phyloP scores from a whole-genome alignment of 192 early-diverging fungal genomes.

The Backusella psychrophila region DNA sequence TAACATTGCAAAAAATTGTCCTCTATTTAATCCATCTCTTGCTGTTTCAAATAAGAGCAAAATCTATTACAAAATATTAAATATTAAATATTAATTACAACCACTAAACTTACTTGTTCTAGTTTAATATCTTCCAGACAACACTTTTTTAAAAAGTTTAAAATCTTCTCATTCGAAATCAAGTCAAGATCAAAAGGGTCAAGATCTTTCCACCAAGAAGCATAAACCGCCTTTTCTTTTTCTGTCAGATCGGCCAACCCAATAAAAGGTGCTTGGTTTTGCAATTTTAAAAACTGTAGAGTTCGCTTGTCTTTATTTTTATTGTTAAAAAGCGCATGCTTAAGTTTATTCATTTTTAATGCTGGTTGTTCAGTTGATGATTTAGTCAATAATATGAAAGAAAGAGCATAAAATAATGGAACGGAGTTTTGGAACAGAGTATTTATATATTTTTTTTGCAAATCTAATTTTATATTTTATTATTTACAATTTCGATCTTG shows the following conservation, averaged over 20 bases:
- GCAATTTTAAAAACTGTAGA: slow-evolving; percentile 24
- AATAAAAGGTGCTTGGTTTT: slow-evolving; percentile 3
- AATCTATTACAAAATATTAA: slow-evolving; percentile 21
- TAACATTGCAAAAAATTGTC: slow-evolving; percentile 37
- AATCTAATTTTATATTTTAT: background rate
- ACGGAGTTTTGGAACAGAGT: slow-evolving; percentile 2
- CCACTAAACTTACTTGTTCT: slow-evolving; percentile 19
- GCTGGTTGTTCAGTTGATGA: background rate
- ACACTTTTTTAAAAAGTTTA: slow-evolving; percentile 26
- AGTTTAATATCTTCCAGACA: slow-evolving; percentile 20
- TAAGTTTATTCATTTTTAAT: slow-evolving; percentile 17
- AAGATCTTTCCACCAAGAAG: slow-evolving; percentile 36
- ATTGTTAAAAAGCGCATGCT: slow-evolving; percentile 10
- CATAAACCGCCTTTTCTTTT: slow-evolving; percentile 12
- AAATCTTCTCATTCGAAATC: slow-evolving; percentile 16
- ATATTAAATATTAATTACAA: background rate
- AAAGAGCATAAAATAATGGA: background rate
- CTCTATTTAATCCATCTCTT: slow-evolving; percentile 20
- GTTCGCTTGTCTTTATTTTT: slow-evolving; percentile 15
- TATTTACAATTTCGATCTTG: background rate
- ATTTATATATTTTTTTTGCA: background rate
- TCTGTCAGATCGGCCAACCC: slow-evolving; percentile 9
- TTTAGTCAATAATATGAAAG: background rate
- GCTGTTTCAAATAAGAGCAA: slow-evolving; percentile 29
- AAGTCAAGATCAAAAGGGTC: slow-evolving; percentile 31